phyloP scores from a whole-genome alignment of 2,329 filamentous ascomycete genomes.

The Colletotrichum sp. region DNA sequence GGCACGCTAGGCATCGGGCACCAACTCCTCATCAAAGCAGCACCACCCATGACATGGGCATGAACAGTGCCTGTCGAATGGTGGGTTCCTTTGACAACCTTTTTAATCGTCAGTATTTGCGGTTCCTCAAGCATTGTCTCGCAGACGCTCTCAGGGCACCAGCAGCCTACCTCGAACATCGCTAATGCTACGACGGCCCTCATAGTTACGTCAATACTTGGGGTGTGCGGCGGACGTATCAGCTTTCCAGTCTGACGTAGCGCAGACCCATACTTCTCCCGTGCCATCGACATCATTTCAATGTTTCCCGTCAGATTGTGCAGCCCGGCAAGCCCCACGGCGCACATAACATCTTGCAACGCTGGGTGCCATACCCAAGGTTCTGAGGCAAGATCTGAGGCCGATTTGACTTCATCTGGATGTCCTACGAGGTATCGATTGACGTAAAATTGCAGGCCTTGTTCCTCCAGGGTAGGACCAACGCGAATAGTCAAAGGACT shows the following conservation, averaged over 20 bases:
- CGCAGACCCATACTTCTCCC: slow-evolving; percentile 58
- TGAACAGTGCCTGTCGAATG: slow-evolving; percentile 55
- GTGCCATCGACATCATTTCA: slow-evolving; percentile 50
- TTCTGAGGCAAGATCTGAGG: slow-evolving; percentile 39
- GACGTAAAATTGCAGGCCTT: slow-evolving; percentile 56
- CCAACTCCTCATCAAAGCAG: slow-evolving; percentile 58
- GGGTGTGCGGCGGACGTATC: slow-evolving; percentile 36
- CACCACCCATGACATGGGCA: slow-evolving; percentile 64
- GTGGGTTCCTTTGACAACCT: slow-evolving; percentile 52
- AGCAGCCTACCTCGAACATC: slow-evolving; percentile 60
- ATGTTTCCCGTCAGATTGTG: slow-evolving; percentile 56
- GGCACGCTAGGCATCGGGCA: slow-evolving; percentile 41
- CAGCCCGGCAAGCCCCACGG: slow-evolving; percentile 63
- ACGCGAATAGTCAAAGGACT: slow-evolving; percentile 33
- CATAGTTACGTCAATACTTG: slow-evolving; percentile 49
- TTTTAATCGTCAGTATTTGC: slow-evolving; percentile 22
- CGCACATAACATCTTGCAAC: slow-evolving; percentile 55
- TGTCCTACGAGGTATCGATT: slow-evolving; percentile 56
- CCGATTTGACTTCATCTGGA: slow-evolving; percentile 50
- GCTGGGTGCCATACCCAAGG: slow-evolving; percentile 42
- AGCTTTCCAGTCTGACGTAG: slow-evolving; percentile 51
- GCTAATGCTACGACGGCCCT: slow-evolving; percentile 62
- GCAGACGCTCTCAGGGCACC: not conserved
- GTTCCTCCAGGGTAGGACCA: slow-evolving; percentile 48
- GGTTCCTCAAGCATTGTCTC: not conserved